Base-by-base conservation (phyloP, 2,329 filamentous ascomycete genomes). In the Aulographum hederae region DNA sequence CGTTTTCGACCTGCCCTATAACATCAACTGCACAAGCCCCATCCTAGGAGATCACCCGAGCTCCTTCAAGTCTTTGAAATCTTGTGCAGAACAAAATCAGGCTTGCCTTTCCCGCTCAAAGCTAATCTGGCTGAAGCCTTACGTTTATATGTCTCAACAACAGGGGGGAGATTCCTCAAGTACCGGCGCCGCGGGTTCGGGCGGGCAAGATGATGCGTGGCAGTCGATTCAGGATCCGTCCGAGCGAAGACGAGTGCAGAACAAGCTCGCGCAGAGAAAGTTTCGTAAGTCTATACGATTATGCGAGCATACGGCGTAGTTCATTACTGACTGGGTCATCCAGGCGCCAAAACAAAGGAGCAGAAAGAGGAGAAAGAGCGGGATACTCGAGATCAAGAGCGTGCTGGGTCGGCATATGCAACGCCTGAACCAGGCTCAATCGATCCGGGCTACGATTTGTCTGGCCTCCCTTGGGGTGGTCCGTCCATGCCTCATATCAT, bases 181-280 rank as follows among this genome's bases (percentile, higher is more conserved):
- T n/a, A n/a, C n/a, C n/a, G n/a, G n/a, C n/a, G n/a, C n/a, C n/a
- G n/a, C n/a, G n/a, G n/a, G n/a, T n/a, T n/a, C n/a, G n/a, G n/a
- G n/a, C n/a, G n/a, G n/a, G n/a, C n/a, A n/a, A n/a, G n/a, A n/a
- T n/a, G n/a, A n/a, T n/a, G n/a, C n/a, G n/a, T 84, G 78, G 78
- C 61, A 67, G 18, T 65, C 73, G 1, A 63, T 82, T 27, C 67
- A 66, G 5, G 75, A 82, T 41, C 73, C 74, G 0, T 71, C 72
- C 37, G 73, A 80, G 54, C 64, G 78, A 45, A 62, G 78, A 38
- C 72, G 75, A 37, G 76, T 82, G 31, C 78, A 84, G 48, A 84
- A 84, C 47, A 67, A 75, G 33, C 67, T 81, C 37, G 77, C 77
- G 2, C 78, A 82, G 45, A 64, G 77, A 41, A 80, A 80, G 43